These are phyloP conservation scores for Asclepias syriaca DNA, from an alignment of 257 asterid species.

Conservation along the genomic window DNA sequence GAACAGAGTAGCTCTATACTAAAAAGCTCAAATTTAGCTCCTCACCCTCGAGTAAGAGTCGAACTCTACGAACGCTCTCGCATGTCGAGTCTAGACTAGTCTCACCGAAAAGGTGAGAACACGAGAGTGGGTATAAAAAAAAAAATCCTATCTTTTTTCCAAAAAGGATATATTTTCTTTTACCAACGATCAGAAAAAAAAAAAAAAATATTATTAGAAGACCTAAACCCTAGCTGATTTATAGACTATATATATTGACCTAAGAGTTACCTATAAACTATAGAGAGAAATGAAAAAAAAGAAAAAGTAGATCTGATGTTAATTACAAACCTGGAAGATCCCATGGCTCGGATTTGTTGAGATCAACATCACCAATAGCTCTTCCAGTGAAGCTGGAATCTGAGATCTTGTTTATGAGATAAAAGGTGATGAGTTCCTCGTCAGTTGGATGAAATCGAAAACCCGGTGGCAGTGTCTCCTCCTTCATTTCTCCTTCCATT, in stretches of 20 bases:
- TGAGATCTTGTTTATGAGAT: conserved; percentile 65
- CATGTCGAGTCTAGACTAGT: too few relatives aligned
- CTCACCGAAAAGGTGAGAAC: too few relatives aligned
- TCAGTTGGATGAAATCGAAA: conserved; percentile 86
- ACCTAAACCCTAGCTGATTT: neutral
- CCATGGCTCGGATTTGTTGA: conserved; percentile 95
- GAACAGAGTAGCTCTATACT: too few relatives aligned
- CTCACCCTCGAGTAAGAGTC: too few relatives aligned
- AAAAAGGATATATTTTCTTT: too few relatives aligned
- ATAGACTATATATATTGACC: neutral
- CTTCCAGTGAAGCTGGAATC: conserved; percentile 65
- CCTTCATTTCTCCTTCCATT: conserved; percentile 56
- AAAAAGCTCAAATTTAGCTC: too few relatives aligned
- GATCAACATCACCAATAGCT: conserved; percentile 90
- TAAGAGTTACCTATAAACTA: neutral
- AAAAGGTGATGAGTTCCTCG: conserved; percentile 81
- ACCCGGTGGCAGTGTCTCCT: conserved; percentile 71
- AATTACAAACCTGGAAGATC: conserved; percentile 73
- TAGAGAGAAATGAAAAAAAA: neutral
- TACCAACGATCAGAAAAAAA: neutral
- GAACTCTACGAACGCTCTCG: too few relatives aligned
- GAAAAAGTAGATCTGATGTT: neutral
- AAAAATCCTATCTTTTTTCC: too few relatives aligned
- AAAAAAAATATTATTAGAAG: too few relatives aligned
- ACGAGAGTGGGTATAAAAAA: too few relatives aligned